These are phyloP conservation scores for Zarea fungicola DNA, from an alignment of 2,329 filamentous ascomycete species.

Conservation along the genomic window DNA sequence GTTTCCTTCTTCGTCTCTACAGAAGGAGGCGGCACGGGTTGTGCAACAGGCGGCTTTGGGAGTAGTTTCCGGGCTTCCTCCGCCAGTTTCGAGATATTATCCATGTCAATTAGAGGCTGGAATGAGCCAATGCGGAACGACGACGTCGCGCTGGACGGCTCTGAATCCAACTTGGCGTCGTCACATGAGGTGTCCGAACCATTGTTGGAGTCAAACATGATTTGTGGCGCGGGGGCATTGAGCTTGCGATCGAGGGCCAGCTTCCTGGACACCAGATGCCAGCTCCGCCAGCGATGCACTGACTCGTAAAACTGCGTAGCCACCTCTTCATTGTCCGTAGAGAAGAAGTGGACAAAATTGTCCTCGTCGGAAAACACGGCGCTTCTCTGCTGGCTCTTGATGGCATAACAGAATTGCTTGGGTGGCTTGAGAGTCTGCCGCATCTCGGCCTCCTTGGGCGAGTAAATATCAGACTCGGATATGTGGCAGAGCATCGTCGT, in stretches of 20 bases:
- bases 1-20: neutral
- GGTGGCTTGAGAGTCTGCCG: constrained; percentile 73
- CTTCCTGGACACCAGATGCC: constrained; percentile 77
- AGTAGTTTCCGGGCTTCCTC: constrained; percentile 45
- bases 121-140: constrained; percentile 63
- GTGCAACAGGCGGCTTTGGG: no score
- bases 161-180: constrained; percentile 17
- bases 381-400: constrained; percentile 89
- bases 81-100: constrained; percentile 49
- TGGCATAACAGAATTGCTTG: constrained; percentile 77
- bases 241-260: constrained; percentile 41
- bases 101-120: constrained; percentile 60
- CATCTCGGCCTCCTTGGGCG: constrained; percentile 62
- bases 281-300: constrained; percentile 81
- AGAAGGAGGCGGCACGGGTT: constrained; percentile 11
- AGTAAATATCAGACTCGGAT: constrained; percentile 90
- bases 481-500: constrained; percentile 70
- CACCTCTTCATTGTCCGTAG: constrained; percentile 63
- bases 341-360: constrained; percentile 91
- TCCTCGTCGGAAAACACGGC: constrained; percentile 75
- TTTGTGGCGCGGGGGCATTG: constrained; percentile 25
- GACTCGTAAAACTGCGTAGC: constrained; percentile 65
- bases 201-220: constrained; percentile 17
- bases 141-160: constrained; percentile 40
- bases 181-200: neutral